Percentiles rank a stretch among this genome's conserved stretches.
Conservation (phyloP, 345 rosid genomes). For the Linum trigynum region DNA sequence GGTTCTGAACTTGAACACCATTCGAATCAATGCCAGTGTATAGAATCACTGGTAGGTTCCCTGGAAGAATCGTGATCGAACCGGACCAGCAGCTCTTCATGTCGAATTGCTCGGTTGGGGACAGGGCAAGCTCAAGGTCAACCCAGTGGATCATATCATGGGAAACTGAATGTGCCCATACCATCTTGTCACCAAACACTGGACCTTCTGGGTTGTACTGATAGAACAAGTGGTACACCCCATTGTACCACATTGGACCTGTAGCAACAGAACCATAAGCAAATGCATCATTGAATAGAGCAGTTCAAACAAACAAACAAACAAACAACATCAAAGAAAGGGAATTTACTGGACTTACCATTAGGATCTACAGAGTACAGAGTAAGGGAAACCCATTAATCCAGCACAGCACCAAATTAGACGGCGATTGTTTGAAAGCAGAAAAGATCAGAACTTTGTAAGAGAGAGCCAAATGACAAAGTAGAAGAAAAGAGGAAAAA, state of each 20-base stretch:
- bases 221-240: conserved; percentile 57
- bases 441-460: background rate
- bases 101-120: conserved; percentile 48
- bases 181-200: conserved; percentile 29
- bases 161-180: conserved; percentile 70
- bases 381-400: conserved; percentile 7
- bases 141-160: conserved; percentile 63
- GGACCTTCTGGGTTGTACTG: conserved; percentile 56
- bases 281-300: background rate
- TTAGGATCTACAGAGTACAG: conserved; percentile 33
- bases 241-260: conserved; percentile 76
- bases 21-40: conserved; percentile 47
- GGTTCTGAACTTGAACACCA: conserved; percentile 45
- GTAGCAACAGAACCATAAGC: conserved; percentile 8
- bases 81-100: conserved; percentile 65
- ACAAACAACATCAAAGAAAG: conserved; percentile 4
- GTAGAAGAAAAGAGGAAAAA: background rate
- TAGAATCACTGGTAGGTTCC: conserved; percentile 42
- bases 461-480: background rate
- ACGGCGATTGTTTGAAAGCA: background rate
- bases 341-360: conserved; percentile 22
- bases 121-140: conserved; percentile 43
- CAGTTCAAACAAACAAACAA: background rate
- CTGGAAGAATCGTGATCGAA: conserved; percentile 50
- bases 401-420: conserved; percentile 10